Evolutionary conservation across 164 flowering plant species (phyloP), one percentile per base, ranked within the genome.

Genomic region (Buxus sempervirens): DNA sequence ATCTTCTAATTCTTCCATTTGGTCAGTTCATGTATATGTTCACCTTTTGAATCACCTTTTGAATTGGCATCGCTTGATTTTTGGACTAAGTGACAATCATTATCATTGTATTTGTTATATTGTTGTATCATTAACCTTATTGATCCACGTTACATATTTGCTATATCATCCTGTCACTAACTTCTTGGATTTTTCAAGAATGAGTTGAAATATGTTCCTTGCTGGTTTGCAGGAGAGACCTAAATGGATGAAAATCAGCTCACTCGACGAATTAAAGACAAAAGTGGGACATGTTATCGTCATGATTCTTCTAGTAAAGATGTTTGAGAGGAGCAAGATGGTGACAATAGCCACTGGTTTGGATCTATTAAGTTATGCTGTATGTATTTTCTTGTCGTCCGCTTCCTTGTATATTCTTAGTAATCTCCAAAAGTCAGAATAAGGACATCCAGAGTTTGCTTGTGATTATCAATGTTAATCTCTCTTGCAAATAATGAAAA

Each of bases 311-410:
- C 76, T 95, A 5, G 97, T 95, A 28, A 91, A 95, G 81, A 95
- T 95, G 98, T 95, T 91, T 73, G 98, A 95, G 81, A 84, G 96
- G 81, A 95, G 98, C 90, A 95, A 95, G 75, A 88, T 85, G 91
- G 97, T 95, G 72, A 77, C 75, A 0, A 95, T 95, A 73, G 64
- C 89, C 22, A 95, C 98, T 36, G 96, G 97, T 0, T 0, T 84
- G 68, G 98, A 95, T 82, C 85, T 95, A 6, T 78, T 91, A 16
- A 85, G 94, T 64, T 94, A 94, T 67, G 84, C 97, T 38, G 81
- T 88, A 0, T 91, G 97, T 70, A 95, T 95, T 58, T 89, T 91
- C 86, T 72, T 95, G 67, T 88, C 98, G 21, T 95, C 98, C n/a
- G 98, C 98, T 67, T 95, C 98, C 51, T 70, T 95, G 83, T 93